Conservation (phyloP, 2,329 filamentous ascomycete species). For the Penicillium sp. region DNA sequence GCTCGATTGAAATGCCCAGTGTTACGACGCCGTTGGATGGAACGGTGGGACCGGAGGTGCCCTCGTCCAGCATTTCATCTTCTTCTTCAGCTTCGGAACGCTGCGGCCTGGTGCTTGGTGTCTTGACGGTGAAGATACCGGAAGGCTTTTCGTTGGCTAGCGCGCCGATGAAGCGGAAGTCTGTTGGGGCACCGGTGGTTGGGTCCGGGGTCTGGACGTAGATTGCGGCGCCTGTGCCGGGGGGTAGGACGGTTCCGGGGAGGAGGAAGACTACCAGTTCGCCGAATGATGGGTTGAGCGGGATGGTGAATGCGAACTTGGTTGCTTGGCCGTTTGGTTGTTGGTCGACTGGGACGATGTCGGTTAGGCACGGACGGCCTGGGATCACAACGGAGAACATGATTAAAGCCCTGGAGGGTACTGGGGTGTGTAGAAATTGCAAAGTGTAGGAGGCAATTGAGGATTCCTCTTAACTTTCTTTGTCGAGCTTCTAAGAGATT, state of each 20-base stretch:
- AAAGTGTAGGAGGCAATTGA: background rate
- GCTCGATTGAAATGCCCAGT: conserved; percentile 78
- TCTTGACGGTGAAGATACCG: conserved; percentile 75
- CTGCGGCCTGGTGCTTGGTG: conserved; percentile 11
- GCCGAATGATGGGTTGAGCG: conserved; percentile 54
- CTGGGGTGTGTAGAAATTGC: background rate
- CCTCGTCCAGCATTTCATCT: conserved; percentile 48
- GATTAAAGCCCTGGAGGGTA: background rate
- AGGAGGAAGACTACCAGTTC: conserved; percentile 88
- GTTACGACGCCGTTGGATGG: conserved; percentile 53
- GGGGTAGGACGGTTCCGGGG: conserved; percentile 68
- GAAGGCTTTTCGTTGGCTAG: conserved; percentile 87
- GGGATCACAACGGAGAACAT: conserved; percentile 62
- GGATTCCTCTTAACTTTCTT: background rate
- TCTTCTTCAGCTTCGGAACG: conserved; percentile 35
- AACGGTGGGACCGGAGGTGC: conserved; percentile 28
- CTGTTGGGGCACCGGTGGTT: conserved; percentile 35
- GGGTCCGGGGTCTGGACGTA: conserved; percentile 69
- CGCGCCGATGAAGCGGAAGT: conserved; percentile 81
- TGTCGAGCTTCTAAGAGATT: conserved; percentile 6
- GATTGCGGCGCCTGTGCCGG: conserved; percentile 76
- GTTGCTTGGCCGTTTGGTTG: conserved; percentile 54
- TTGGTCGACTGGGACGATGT: conserved; percentile 48
- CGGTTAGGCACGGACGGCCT: conserved; percentile 56
- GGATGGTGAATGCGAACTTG: conserved; percentile 65